Evolutionary conservation across 2,329 filamentous ascomycete genomes (phyloP).

Genomic region (Orbilia oligospora): DNA sequence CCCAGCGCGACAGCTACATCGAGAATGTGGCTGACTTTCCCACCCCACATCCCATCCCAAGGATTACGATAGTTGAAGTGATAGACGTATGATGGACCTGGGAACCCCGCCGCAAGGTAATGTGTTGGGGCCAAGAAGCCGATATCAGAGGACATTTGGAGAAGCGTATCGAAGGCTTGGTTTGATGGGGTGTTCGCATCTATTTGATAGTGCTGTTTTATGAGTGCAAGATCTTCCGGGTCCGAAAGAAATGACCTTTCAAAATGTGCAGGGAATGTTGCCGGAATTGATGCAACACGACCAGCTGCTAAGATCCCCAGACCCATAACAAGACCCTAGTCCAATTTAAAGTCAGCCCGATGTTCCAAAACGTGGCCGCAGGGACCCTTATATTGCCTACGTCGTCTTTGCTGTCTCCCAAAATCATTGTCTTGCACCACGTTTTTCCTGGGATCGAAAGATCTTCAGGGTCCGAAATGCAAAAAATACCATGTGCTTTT

Average conservation of each 20-base stretch:
- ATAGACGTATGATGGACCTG: slow-evolving; percentile 50
- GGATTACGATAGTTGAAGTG: slow-evolving; percentile 58
- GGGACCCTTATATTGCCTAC: slow-evolving; percentile 13
- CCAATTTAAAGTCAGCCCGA: not conserved
- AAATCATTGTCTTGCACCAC: slow-evolving; percentile 50
- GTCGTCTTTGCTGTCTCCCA: slow-evolving; percentile 54
- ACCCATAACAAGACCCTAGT: slow-evolving; percentile 53
- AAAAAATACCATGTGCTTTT: slow-evolving; percentile 53
- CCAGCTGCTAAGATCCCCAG: slow-evolving; percentile 37
- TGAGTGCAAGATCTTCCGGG: slow-evolving; percentile 41
- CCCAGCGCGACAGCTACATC: slow-evolving; percentile 48
- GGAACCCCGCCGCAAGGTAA: slow-evolving; percentile 51
- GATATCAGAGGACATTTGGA: slow-evolving; percentile 56
- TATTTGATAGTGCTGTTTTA: slow-evolving; percentile 54
- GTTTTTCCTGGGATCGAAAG: slow-evolving; percentile 49
- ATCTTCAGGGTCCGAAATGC: slow-evolving; percentile 53
- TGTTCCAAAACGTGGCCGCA: slow-evolving; percentile 2
- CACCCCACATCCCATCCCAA: slow-evolving; percentile 52
- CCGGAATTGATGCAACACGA: slow-evolving; percentile 38
- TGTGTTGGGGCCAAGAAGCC: slow-evolving; percentile 52
- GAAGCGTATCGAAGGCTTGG: slow-evolving; percentile 42
- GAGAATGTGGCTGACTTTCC: slow-evolving; percentile 54
- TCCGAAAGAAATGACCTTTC: slow-evolving; percentile 42
- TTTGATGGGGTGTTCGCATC: slow-evolving; percentile 24
- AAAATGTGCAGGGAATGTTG: slow-evolving; percentile 53